Evolutionary conservation across 108 stramenopile genomes (phyloP), one percentile per base, ranked within the genome.

Genomic region (Nitzschia inconspicua): DNA sequence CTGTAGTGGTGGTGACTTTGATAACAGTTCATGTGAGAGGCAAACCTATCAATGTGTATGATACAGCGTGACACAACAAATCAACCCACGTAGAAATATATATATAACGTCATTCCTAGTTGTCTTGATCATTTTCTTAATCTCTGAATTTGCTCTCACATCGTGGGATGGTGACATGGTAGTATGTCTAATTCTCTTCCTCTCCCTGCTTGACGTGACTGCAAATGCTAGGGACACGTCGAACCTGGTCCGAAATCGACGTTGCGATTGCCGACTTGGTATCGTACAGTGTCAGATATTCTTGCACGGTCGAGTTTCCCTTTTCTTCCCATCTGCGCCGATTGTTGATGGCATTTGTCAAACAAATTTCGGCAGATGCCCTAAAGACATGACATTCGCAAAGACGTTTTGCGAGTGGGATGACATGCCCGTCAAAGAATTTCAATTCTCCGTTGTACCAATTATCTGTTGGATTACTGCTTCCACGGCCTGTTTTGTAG

Each of bases 361-460:
- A 27, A 36, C 62, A 63, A 22, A 54, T 28, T 29, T 54, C 57
- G 23, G 25, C 40, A 23, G 25, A 4, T 14, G 30, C 24, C 41
- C 70, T 65, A 47, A 76, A 80, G 25, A 77, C 71, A 7, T 71
- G 66, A 18, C 64, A 75, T n/a, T 65, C 47, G 4, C 63, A 20
- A 65, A 82, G 57, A 47, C 66, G 63, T 34, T 63, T 69, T 56
- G 74, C 70, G 24, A 82, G 66, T 29, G 73, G 77, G 31, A 82
- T 64, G 25, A 79, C 44, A 39, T 78, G 78, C 16, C 53, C 41
- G 62, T 78, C 72, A 47, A 65, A 82, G 57, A 78, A 78, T 24
- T 37, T 34, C n/a, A 79, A 27, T 57, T 82, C 70, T 46, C 51
- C 67, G 36, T 73, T 44, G 52, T 79, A 84, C 83, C 83, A 84